Evolutionary conservation across 2,329 filamentous ascomycete species (phyloP), one percentile per base, ranked within the genome.

Genomic region (Parafenestella ontariensis): DNA sequence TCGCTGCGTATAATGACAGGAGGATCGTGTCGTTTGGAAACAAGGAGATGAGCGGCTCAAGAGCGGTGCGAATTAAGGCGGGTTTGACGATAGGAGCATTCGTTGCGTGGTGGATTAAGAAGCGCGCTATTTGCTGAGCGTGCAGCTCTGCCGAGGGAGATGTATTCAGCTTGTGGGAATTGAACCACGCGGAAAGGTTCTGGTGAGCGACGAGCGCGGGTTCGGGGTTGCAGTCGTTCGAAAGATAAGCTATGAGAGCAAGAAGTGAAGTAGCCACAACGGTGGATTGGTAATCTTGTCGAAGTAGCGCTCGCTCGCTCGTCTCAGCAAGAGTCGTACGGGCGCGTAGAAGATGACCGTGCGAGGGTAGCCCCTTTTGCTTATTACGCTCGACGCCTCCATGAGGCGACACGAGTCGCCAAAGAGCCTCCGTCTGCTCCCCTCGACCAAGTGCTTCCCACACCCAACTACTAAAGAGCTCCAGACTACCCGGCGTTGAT

Each of bases 21-120:
- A 97, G 88, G 5, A 91, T 81, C 1, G 87, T 90, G 76, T 96
- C 97, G 44, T 81, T 80, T 0, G 92, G 91, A 70, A 92, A 96
- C 6, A 78, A 70, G 0, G 66, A 64, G 20, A 95, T 79, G 57
- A 88, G 89, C 2, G 80, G 76, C 4, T 79, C 76, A 0, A 96
- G 77, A 11, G 87, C 78, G 7, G 82, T 76, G 39, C 89, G 87
- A 29, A 96, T 73, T 17, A 87, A 81, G 0, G 81, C 78, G 4
- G 91, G 89, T 47, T 88, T 87, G 75, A 90, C 92, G 2, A 88
- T 83, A 3, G 85, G 85, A 47, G 77, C 84, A 56, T 82, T 81
- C 2, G 80, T 82, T 34, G 87, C 81, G 72, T 96, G 88, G 57
- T 86, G 76, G 55, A 86, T 85, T 1, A 96, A 75, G 0, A 97